These are phyloP conservation scores for Stentor roeselii DNA, from an alignment of 73 alveolate genomes.

Conservation along the genomic window DNA sequence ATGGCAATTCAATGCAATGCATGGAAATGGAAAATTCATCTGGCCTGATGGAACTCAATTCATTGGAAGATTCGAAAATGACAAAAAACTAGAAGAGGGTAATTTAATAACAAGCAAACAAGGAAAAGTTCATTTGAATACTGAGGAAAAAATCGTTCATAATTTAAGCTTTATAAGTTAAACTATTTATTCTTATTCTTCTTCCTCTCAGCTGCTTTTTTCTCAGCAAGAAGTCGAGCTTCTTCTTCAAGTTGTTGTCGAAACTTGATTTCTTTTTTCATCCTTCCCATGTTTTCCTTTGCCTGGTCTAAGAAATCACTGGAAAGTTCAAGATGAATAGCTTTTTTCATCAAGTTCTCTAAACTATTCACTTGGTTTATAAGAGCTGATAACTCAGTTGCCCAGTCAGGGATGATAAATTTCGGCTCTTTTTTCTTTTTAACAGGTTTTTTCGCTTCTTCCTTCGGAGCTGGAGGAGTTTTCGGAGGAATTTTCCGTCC, in stretches of 20 bases:
- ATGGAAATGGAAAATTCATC: constrained; percentile 47
- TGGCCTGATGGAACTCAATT: constrained; percentile 61
- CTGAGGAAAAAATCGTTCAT: neutral
- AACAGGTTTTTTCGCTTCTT: constrained; percentile 41
- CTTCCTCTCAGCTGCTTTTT: neutral
- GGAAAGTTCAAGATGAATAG: neutral
- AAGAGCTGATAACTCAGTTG: constrained; percentile 57
- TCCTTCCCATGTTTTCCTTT: neutral
- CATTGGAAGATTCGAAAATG: constrained; percentile 58
- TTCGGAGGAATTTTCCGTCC: constrained; percentile 54
- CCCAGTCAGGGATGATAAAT: constrained; percentile 83
- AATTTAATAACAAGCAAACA: constrained; percentile 44
- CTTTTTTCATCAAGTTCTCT: neutral
- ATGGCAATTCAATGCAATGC: constrained; percentile 59
- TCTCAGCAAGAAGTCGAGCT: neutral
- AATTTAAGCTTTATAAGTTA: neutral
- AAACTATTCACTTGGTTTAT: neutral
- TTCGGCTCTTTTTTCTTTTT: constrained; percentile 81
- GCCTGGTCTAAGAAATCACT: neutral
- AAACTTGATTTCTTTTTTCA: neutral
- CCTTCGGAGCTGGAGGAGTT: constrained; percentile 31
- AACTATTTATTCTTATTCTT: neutral
- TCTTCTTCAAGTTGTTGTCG: neutral
- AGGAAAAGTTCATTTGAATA: constrained; percentile 44
- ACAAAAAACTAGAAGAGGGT: constrained; percentile 48